A percentile compares a stretch with the other conserved stretches of the same genome.
phyloP scores from a whole-genome alignment of 257 asterid genomes.

The Solanum rostratum region DNA sequence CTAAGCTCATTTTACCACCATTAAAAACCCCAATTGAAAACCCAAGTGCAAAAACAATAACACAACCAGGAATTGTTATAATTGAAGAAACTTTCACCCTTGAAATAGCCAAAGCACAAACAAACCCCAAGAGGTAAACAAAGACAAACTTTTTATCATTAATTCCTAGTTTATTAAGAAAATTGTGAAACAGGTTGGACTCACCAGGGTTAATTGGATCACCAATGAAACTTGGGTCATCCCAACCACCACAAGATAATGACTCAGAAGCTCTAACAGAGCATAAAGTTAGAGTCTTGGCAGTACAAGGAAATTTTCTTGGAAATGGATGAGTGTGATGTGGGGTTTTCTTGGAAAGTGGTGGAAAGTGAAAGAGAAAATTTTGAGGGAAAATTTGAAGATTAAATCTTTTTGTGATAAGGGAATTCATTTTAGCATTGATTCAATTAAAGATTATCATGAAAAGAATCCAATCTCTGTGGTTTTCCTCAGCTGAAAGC shows the following conservation, averaged over 20 bases:
- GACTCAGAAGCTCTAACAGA: slow-evolving; percentile 33
- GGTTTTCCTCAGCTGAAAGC: not conserved
- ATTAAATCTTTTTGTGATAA: slow-evolving; percentile 25
- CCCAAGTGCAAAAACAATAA: slow-evolving; percentile 64
- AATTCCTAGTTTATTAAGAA: slow-evolving; percentile 50
- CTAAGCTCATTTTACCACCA: slow-evolving; percentile 42
- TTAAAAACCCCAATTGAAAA: slow-evolving; percentile 60
- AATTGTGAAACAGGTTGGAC: slow-evolving; percentile 35
- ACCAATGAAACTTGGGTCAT: slow-evolving; percentile 25
- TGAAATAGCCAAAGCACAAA: slow-evolving; percentile 75
- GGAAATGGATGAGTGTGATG: slow-evolving; percentile 17
- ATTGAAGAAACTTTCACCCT: slow-evolving; percentile 66
- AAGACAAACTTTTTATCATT: slow-evolving; percentile 54
- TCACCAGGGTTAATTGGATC: slow-evolving; percentile 42
- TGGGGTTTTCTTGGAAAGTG: slow-evolving; percentile 10
- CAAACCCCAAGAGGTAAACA: slow-evolving; percentile 71
- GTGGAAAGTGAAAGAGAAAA: slow-evolving; percentile 6
- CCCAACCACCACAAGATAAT: slow-evolving; percentile 68
- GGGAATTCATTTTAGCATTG: slow-evolving; percentile 27
- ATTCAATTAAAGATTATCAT: not conserved
- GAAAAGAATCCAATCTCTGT: not conserved
- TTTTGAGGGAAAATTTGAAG: slow-evolving; percentile 12
- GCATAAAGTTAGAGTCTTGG: slow-evolving; percentile 20
- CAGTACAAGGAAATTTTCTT: slow-evolving; percentile 3
- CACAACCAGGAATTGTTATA: slow-evolving; percentile 69